These are phyloP conservation scores for Brassica hybrid DNA, from an alignment of 441 rosid genomes.

Conservation along the genomic window DNA sequence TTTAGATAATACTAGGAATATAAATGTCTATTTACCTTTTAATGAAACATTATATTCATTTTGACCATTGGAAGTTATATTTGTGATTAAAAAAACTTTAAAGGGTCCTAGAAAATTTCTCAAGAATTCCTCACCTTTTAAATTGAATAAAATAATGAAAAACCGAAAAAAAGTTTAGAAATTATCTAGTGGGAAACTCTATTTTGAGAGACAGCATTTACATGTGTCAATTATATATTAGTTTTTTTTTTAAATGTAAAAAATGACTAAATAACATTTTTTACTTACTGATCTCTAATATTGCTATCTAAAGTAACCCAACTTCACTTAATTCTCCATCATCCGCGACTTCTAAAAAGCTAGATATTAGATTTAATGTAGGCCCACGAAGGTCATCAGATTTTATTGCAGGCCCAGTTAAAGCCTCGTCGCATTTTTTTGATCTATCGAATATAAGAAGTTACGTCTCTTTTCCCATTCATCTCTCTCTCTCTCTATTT, in stretches of 20 bases:
- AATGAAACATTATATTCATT: too few relatives aligned
- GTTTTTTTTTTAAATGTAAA: too few relatives aligned
- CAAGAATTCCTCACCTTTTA: too few relatives aligned
- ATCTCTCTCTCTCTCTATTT: background rate
- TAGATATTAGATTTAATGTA: background rate
- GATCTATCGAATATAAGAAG: slow-evolving; percentile 6
- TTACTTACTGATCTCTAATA: too few relatives aligned
- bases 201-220: too few relatives aligned
- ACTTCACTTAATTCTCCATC: background rate
- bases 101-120: too few relatives aligned
- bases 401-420: slow-evolving; percentile 5
- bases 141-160: too few relatives aligned
- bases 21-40: too few relatives aligned
- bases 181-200: background rate
- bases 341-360: background rate
- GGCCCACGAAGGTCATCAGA: background rate
- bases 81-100: too few relatives aligned
- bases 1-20: too few relatives aligned
- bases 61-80: too few relatives aligned
- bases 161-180: background rate
- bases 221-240: background rate
- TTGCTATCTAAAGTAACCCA: background rate
- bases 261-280: too few relatives aligned
- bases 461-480: background rate
- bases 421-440: background rate